Percentiles rank a stretch among this genome's conserved stretches.
Conservation (phyloP, 2,329 filamentous ascomycete genomes). For the Xylariaceae sp. region DNA sequence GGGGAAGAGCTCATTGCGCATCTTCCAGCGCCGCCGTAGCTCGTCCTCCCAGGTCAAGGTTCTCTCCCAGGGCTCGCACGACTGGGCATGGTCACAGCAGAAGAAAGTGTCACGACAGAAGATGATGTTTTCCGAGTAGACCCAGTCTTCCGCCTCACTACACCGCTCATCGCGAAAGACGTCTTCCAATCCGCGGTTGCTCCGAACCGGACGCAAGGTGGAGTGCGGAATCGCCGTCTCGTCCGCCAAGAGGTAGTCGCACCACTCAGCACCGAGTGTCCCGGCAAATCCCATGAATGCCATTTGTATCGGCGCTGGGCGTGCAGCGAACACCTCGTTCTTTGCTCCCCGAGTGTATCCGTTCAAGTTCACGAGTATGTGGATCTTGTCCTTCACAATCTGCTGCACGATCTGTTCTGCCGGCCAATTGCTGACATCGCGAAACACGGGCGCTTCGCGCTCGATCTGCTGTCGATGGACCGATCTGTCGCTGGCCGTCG, state of each 20-base stretch:
- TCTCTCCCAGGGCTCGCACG: slow-evolving; percentile 65
- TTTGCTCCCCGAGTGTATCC: slow-evolving; percentile 95
- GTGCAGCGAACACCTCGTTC: slow-evolving; percentile 93
- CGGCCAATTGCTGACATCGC: slow-evolving; percentile 81
- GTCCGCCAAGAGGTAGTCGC: slow-evolving; percentile 92
- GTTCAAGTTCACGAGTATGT: slow-evolving; percentile 96
- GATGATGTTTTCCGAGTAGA: slow-evolving; percentile 95
- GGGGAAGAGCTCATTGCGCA: slow-evolving; percentile 91
- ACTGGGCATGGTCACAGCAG: slow-evolving; percentile 94
- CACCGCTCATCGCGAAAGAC: slow-evolving; percentile 61
- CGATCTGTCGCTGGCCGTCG: slow-evolving; percentile 84
- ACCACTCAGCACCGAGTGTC: slow-evolving; percentile 95
- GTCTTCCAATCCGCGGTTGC: slow-evolving; percentile 70
- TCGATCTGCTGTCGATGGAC: slow-evolving; percentile 90
- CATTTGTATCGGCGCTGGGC: slow-evolving; percentile 95
- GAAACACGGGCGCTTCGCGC: slow-evolving; percentile 82
- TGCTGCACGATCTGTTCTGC: slow-evolving; percentile 79
- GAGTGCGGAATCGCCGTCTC: slow-evolving; percentile 75
- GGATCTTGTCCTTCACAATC: slow-evolving; percentile 81
- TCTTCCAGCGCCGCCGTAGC: slow-evolving; percentile 75
- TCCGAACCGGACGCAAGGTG: slow-evolving; percentile 73
- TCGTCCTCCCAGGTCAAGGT: slow-evolving; percentile 77
- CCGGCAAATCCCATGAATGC: slow-evolving; percentile 99
- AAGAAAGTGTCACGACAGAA: slow-evolving; percentile 95
- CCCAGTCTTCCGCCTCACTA: slow-evolving; percentile 70